Conservation (phyloP, 345 rosid genomes). For the Geranium brycei region DNA sequence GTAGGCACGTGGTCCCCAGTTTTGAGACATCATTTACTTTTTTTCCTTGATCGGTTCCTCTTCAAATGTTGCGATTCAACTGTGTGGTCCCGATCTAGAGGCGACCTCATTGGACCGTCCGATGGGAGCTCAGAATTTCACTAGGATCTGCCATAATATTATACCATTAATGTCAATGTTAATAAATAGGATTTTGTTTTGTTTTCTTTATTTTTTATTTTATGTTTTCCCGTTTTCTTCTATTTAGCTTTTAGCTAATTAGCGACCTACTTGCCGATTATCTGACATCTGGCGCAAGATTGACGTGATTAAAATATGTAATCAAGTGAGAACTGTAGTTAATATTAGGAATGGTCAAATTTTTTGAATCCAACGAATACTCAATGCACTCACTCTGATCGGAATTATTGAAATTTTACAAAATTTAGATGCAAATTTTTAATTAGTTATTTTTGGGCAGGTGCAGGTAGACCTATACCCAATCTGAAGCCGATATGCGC, state of each 20-base stretch:
- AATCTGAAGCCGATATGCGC: no score
- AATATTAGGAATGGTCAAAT: no score
- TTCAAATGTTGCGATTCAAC: background rate
- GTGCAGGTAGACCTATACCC: no score
- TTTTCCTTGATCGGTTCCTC: background rate
- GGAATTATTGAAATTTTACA: no score
- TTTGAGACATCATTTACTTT: background rate
- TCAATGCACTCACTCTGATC: no score
- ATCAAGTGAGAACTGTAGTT: no score
- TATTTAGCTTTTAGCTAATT: background rate
- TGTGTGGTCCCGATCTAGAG: background rate
- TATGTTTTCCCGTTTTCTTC: background rate
- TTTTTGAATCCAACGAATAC: no score
- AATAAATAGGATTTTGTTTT: background rate
- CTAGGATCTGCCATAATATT: background rate
- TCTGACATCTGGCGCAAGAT: slow-evolving; percentile 1
- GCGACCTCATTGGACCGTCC: background rate
- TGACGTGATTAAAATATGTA: slow-evolving; percentile 3
- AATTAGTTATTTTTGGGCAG: no score
- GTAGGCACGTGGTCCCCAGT: slow-evolving; percentile 23
- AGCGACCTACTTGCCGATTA: background rate
- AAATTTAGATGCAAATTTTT: no score
- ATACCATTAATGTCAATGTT: no score
- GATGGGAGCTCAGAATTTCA: background rate
- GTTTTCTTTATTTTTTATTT: background rate